These are phyloP conservation scores for Clonostachys solani DNA, from an alignment of 2,329 filamentous ascomycete genomes.

Conservation along the genomic window DNA sequence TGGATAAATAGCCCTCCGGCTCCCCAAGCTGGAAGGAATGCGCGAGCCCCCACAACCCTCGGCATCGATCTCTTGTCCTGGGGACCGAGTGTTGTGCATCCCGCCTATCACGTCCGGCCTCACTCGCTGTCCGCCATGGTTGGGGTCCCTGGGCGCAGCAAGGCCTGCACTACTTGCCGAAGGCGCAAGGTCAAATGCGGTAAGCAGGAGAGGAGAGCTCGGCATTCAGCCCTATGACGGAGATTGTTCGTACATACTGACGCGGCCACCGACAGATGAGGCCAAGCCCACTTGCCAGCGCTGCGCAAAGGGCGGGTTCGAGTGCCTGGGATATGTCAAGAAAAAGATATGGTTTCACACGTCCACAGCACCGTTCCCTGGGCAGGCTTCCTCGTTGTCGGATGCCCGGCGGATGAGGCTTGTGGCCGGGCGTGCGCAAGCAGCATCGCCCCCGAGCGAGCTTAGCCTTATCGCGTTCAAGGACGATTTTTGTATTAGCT, in stretches of 20 bases:
- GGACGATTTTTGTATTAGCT: slow-evolving; percentile 10
- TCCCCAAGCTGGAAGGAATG: too few species aligned
- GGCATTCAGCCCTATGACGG: neutral
- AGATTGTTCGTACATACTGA: neutral
- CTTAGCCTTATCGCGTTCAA: slow-evolving; percentile 9
- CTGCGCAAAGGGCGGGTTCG: neutral
- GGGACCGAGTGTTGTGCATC: too few species aligned
- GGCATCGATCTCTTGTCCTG: too few species aligned
- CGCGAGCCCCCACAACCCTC: too few species aligned
- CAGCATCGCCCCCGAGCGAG: slow-evolving; percentile 7
- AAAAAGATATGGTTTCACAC: neutral
- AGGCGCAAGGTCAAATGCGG: slow-evolving; percentile 10
- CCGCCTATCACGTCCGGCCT: too few species aligned
- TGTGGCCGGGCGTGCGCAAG: neutral
- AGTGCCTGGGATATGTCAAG: neutral
- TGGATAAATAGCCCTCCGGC: too few species aligned
- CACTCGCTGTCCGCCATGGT: slow-evolving; percentile 3
- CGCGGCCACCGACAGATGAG: neutral
- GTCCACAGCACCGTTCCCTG: neutral
- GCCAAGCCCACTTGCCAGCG: neutral
- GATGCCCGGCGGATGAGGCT: neutral
- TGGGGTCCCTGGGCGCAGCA: slow-evolving; percentile 10
- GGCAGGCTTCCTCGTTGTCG: neutral
- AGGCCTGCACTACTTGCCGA: slow-evolving; percentile 11
- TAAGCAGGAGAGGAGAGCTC: neutral